Evolutionary conservation across 441 rosid genomes (phyloP).

Genomic region (Erodium moschatum): DNA sequence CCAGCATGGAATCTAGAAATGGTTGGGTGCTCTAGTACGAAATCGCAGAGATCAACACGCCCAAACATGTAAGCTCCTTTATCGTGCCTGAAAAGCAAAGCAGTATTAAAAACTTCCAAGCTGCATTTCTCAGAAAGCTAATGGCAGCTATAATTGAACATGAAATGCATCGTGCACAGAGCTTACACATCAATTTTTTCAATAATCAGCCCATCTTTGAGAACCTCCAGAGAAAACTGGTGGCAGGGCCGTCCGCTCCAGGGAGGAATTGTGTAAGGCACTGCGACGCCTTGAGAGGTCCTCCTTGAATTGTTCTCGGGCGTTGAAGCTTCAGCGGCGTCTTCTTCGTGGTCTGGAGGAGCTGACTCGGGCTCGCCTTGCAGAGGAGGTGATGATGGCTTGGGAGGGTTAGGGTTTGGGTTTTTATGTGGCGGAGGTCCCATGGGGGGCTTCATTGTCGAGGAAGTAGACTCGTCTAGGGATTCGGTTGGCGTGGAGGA

Average conservation of each 20-base stretch:
- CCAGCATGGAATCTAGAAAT: conserved; percentile 96
- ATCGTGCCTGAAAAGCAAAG: conserved; percentile 35
- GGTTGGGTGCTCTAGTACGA: conserved; percentile 80
- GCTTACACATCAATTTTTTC: conserved; percentile 53
- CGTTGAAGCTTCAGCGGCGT: conserved; percentile 1
- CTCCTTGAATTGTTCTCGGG: conserved; percentile 5
- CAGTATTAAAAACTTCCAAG: background rate
- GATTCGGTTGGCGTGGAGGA: conserved; percentile 21
- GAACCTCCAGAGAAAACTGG: conserved; percentile 57
- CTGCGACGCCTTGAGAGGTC: conserved; percentile 22
- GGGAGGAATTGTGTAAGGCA: conserved; percentile 76
- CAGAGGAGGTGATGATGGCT: conserved; percentile 9
- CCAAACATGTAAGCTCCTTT: conserved; percentile 98
- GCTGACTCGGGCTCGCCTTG: conserved; percentile 5
- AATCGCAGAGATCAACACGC: conserved; percentile 77
- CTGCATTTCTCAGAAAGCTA: background rate
- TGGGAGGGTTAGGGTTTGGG: conserved; percentile 21
- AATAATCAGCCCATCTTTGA: conserved; percentile 73
- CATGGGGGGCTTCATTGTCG: conserved; percentile 28
- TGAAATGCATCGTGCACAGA: background rate
- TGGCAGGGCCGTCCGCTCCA: conserved; percentile 85
- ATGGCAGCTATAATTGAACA: no score
- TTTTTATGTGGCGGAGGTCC: conserved; percentile 52
- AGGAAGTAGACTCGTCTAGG: conserved; percentile 20
- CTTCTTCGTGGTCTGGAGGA: conserved; percentile 9